Evolutionary conservation across 169 alveolate species (phyloP).

Genomic region (Miamiensis avidus): DNA sequence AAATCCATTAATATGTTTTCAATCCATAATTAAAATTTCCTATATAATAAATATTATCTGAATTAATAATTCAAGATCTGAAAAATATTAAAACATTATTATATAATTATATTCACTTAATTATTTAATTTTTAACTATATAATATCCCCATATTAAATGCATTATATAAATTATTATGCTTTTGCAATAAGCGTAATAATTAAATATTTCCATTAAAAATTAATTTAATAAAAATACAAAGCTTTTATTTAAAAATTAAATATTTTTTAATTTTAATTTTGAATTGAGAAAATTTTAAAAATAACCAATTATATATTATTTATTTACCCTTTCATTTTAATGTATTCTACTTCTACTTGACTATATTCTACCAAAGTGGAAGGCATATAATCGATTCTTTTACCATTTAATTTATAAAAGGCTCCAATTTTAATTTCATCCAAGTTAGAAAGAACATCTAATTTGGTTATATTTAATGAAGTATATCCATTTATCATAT

Average conservation of each 20-base stretch:
- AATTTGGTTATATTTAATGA: slow-evolving; percentile 91
- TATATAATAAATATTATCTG: too few relatives aligned
- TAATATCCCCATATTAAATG: too few relatives aligned
- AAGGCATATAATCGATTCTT: slow-evolving; percentile 77
- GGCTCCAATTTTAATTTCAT: slow-evolving; percentile 84
- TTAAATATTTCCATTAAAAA: too few relatives aligned
- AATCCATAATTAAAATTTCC: too few relatives aligned
- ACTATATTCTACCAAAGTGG: slow-evolving; percentile 76
- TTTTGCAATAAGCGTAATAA: too few relatives aligned
- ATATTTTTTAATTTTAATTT: too few relatives aligned
- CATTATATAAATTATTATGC: too few relatives aligned
- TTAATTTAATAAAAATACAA: not conserved
- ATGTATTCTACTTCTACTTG: slow-evolving; percentile 87
- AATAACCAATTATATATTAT: not conserved
- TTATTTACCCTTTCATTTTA: slow-evolving; percentile 73
- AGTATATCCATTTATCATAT: slow-evolving; percentile 74
- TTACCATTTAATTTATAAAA: slow-evolving; percentile 70
- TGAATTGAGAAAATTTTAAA: not conserved
- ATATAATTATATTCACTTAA: not conserved
- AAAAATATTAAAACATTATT: not conserved
- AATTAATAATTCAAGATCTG: too few relatives aligned
- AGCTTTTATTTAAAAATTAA: too few relatives aligned
- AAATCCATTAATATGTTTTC: too few relatives aligned
- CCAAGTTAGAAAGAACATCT: slow-evolving; percentile 92
- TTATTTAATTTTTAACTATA: too few relatives aligned